These are phyloP conservation scores for Trichoderma asperelloides DNA, from an alignment of 495 filamentous ascomycete species.

Conservation along the genomic window DNA sequence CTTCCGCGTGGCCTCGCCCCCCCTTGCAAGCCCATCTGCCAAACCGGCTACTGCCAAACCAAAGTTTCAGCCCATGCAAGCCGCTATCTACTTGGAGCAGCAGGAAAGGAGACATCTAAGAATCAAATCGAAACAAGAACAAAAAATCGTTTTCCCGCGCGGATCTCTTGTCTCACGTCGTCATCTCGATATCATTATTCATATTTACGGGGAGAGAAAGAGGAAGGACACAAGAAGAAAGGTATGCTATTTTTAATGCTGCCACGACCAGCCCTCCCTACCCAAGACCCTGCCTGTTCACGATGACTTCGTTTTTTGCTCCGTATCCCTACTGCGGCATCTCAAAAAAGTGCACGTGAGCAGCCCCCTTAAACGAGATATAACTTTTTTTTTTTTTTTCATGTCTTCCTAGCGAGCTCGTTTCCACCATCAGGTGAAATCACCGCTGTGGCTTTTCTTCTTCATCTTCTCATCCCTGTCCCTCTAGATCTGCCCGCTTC, in stretches of 20 bases:
- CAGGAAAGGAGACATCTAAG: not conserved
- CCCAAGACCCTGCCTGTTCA: not conserved
- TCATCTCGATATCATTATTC: not conserved
- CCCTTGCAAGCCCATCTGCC: constrained; percentile 4
- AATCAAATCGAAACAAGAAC: not conserved
- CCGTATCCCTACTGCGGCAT: not conserved
- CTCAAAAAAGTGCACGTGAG: not conserved
- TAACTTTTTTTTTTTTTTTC: not conserved
- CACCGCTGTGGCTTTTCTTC: not conserved
- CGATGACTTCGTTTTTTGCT: not conserved
- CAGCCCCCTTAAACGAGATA: not conserved
- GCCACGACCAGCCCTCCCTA: not conserved
- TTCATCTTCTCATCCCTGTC: not conserved
- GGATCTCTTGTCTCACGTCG: not conserved
- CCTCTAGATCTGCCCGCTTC: not conserved
- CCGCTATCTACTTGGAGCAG: not conserved
- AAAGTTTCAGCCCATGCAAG: not conserved
- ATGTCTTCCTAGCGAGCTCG: not conserved
- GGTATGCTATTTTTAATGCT: not conserved
- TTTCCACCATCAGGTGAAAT: not conserved
- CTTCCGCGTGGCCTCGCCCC: not conserved
- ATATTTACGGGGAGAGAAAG: not conserved
- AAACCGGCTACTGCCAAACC: not conserved
- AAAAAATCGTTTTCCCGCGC: not conserved
- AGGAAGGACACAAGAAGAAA: not conserved